Evolutionary conservation across 23 red algal genomes (phyloP).

Genomic region (Gracilaria domingensis): DNA sequence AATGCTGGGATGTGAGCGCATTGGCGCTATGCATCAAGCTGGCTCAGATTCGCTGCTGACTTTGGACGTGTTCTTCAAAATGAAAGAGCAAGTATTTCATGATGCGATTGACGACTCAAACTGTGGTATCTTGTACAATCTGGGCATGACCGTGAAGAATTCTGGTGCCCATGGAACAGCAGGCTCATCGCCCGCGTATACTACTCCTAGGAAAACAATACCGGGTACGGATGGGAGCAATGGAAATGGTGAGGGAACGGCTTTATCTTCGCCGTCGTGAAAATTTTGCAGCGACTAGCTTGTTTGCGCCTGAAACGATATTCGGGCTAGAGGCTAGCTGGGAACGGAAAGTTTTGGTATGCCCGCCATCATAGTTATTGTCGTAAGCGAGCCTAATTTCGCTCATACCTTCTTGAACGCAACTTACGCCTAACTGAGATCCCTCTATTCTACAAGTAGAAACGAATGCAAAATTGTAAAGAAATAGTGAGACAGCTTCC

Average conservation of each 20-base stretch:
- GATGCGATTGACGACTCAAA: slow-evolving; percentile 48
- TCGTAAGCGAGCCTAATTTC: no score
- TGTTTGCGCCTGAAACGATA: neutral
- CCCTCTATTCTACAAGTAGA: no score
- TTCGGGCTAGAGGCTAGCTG: neutral
- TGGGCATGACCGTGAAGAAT: slow-evolving; percentile 27
- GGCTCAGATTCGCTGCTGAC: slow-evolving; percentile 90
- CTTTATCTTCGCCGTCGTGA: slow-evolving; percentile 1
- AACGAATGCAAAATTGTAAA: no score
- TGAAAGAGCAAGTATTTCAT: slow-evolving; percentile 72
- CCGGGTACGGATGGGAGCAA: slow-evolving; percentile 19
- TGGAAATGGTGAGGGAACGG: slow-evolving; percentile 2
- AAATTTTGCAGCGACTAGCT: neutral
- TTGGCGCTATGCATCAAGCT: slow-evolving; percentile 93
- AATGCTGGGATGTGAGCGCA: slow-evolving; percentile 70
- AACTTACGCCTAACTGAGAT: no score
- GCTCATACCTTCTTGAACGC: neutral
- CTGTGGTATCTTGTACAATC: slow-evolving; percentile 59
- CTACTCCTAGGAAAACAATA: slow-evolving; percentile 24
- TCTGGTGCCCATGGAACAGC: neutral
- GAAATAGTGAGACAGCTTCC: no score
- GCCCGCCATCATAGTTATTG: no score
- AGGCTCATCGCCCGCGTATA: neutral
- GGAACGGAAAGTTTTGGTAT: neutral
- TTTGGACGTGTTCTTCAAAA: slow-evolving; percentile 82